phyloP scores from a whole-genome alignment of 2,329 filamentous ascomycete genomes.

The Coniochaeta sp. region DNA sequence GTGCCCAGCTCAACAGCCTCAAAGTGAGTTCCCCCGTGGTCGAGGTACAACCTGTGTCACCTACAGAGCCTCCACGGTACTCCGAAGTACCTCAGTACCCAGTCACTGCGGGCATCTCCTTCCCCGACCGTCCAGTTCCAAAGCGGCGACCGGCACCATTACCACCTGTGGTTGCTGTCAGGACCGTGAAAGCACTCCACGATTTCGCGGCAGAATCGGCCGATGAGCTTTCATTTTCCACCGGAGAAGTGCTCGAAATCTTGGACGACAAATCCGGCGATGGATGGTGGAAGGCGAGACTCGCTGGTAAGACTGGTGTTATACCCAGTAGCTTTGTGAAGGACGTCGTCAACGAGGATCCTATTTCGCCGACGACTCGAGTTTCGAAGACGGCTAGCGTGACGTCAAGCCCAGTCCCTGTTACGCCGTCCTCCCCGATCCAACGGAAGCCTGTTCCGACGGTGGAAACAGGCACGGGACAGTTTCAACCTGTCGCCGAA shows the following conservation, averaged over 20 bases:
- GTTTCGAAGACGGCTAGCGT: not conserved
- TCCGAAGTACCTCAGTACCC: not conserved
- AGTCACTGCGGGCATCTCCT: not conserved
- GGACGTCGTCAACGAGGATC: not conserved
- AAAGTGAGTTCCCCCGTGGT: not conserved
- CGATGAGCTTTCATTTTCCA: not conserved
- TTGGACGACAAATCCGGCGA: not conserved
- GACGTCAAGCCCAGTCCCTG: not conserved
- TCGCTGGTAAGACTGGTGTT: not conserved
- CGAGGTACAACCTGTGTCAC: not conserved
- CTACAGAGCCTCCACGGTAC: not conserved
- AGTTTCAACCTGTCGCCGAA: not conserved
- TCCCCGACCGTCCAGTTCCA: not conserved
- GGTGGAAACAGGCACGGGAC: not conserved
- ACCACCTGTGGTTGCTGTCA: not conserved
- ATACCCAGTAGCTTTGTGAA: not conserved
- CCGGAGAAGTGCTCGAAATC: not conserved
- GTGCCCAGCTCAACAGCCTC: not conserved
- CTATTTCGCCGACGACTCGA: not conserved
- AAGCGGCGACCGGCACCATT: not conserved
- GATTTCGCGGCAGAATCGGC: not conserved
- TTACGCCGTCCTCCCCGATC: not conserved
- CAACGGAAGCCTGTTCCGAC: not conserved
- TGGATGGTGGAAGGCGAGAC: not conserved
- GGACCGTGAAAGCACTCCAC: not conserved